A percentile compares a stretch with the other conserved stretches of the same genome.
Conservation (phyloP, 2,329 filamentous ascomycete genomes). For the Exutisphaerella laricina region DNA sequence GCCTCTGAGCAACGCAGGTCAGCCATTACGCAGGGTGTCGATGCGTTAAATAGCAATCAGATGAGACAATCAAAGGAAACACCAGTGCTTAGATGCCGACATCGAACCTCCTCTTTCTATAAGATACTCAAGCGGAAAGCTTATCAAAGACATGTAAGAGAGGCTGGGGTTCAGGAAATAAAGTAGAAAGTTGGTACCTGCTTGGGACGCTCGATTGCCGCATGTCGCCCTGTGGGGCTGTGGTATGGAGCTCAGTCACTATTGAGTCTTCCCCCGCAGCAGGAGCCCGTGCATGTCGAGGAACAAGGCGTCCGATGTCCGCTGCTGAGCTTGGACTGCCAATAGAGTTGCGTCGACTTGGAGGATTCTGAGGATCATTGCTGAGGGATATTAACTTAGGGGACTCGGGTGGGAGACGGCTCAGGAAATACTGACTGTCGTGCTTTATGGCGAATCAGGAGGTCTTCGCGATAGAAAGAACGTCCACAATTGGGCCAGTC, state of each 20-base stretch:
- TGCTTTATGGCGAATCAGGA: constrained; percentile 41
- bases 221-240: constrained; percentile 5
- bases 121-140: constrained; percentile 19
- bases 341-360: constrained; percentile 21
- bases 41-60: too few relatives aligned
- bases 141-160: constrained; percentile 8
- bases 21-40: too few relatives aligned
- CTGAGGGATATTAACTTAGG: constrained; percentile 7
- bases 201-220: constrained; percentile 11
- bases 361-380: constrained; percentile 21
- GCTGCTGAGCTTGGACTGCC: constrained; percentile 20
- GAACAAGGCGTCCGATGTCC: constrained; percentile 5
- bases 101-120: too few relatives aligned
- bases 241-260: too few relatives aligned
- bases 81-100: too few relatives aligned
- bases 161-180: constrained; percentile 13
- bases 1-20: constrained; percentile 8
- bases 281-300: too few relatives aligned
- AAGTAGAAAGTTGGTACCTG: constrained; percentile 19
- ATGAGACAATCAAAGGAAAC: too few relatives aligned
- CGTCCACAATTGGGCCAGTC: constrained; percentile 39
- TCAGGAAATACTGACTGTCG: constrained; percentile 38
- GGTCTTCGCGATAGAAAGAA: constrained; percentile 41
- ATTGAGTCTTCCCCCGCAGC: too few relatives aligned
- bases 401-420: neutral